Evolutionary conservation across 805 yeast genomes (phyloP), one percentile per base, ranked within the genome.

Genomic region (Candida coleopterorum): DNA sequence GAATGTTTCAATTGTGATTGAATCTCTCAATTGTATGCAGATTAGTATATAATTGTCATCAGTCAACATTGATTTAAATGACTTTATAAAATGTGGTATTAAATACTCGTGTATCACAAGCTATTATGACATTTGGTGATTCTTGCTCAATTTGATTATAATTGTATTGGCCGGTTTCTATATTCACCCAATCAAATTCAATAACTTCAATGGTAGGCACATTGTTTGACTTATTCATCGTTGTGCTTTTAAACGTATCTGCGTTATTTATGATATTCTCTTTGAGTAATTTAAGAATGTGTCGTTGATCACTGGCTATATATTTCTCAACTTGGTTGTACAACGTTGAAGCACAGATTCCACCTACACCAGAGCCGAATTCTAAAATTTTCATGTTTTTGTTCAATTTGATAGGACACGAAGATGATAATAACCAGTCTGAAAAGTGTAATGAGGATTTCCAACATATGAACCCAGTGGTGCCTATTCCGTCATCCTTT

Each of bases 401-500:
- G 26, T 38, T 51, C 22, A 20, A 18, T n/a, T 14, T 30, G 15
- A 66, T 48, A 1, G 69, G 69, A 29, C 62, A 55, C 0, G 32
- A 29, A 15, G 47, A 50, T 16, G 53, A 45, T n/a, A 67, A 16
- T 2, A 78, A 32, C 86, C 87, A 81, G 29, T 76, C 70, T 1
- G 67, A 66, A 26, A 81, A 58, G 2, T 61, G 49, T 2, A 69
- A 64, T 1, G 78, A 64, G 1, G 76, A 60, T 28, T 61, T 59
- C 88, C 88, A 81, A 26, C 79, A 60, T 4, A 80, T 70, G 41
- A 74, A 81, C 9, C 88, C 88, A 0, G 86, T 79, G 1, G 52
- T 46, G 14, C 72, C 62, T 11, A 56, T 27, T 18, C 61, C 50
- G 1, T 50, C 47, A 18, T 56, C 52, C 2, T 69, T 62, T 9